These are phyloP conservation scores for Vitis hybrid DNA, from an alignment of 177 flowering plant genomes.

Conservation along the genomic window DNA sequence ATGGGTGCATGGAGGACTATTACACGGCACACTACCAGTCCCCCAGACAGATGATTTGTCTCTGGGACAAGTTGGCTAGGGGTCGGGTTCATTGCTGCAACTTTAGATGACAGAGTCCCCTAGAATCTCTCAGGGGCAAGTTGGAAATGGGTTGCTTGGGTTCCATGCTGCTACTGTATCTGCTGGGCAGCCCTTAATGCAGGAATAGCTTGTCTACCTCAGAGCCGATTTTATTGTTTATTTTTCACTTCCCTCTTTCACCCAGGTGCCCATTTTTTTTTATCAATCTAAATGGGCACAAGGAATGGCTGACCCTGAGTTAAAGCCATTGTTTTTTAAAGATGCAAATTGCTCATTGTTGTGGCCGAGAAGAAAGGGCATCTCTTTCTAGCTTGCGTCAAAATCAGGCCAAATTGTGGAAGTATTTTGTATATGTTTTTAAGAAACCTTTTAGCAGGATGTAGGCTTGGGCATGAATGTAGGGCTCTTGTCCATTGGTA, in stretches of 20 bases:
- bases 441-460: background rate
- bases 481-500: no score
- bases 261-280: no score
- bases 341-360: conserved; percentile 2
- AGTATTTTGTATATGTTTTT: conserved; percentile 3
- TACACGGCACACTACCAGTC: conserved; percentile 82
- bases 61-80: conserved; percentile 64
- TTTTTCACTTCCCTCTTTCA: no score
- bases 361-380: background rate
- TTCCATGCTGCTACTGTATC: no score
- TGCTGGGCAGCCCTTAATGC: no score
- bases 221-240: no score
- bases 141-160: no score
- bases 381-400: background rate
- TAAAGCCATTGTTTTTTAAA: background rate
- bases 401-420: background rate
- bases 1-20: conserved; percentile 68
- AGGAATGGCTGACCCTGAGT: background rate
- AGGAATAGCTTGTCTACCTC: no score
- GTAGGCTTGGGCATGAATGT: no score
- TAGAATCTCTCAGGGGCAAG: no score
- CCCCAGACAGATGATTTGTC: conserved; percentile 79
- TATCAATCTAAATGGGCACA: background rate
- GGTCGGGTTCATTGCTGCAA: conserved; percentile 71
- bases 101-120: conserved; percentile 41